phyloP scores from a whole-genome alignment of 805 yeast genomes.

The Barnettozyma vustinii region DNA sequence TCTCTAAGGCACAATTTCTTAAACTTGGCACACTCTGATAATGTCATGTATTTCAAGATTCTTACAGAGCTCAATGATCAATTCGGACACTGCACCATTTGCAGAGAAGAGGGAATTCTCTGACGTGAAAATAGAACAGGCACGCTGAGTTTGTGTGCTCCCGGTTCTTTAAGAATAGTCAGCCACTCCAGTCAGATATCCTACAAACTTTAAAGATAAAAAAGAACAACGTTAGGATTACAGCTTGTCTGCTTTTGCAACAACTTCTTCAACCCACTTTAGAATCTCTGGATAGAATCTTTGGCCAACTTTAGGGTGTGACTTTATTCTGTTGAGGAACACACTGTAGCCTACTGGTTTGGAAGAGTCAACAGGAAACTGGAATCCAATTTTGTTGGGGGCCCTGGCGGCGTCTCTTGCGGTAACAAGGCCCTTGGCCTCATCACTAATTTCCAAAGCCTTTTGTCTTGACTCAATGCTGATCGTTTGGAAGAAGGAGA shows the following conservation, averaged over 20 bases:
- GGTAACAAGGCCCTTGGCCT: slow-evolving; percentile 14
- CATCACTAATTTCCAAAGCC: slow-evolving; percentile 13
- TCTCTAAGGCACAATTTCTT: too few relatives aligned
- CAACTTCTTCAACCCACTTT: slow-evolving; percentile 26
- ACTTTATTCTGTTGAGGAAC: slow-evolving; percentile 41
- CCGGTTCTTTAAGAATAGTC: too few relatives aligned
- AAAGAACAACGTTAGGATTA: background rate
- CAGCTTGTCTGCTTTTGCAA: slow-evolving; percentile 27
- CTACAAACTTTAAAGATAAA: too few relatives aligned
- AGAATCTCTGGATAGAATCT: slow-evolving; percentile 40
- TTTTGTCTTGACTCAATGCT: slow-evolving; percentile 27
- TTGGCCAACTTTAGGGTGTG: slow-evolving; percentile 45
- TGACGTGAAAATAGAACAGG: too few relatives aligned
- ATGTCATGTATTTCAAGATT: too few relatives aligned
- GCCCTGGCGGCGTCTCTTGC: slow-evolving; percentile 17
- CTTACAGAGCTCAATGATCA: too few relatives aligned
- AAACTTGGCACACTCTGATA: too few relatives aligned
- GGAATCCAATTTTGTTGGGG: slow-evolving; percentile 23
- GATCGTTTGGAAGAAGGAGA: slow-evolving; percentile 45
- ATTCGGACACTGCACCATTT: too few relatives aligned
- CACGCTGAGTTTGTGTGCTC: too few relatives aligned
- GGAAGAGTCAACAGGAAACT: slow-evolving; percentile 20
- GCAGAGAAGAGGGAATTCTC: too few relatives aligned
- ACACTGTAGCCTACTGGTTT: slow-evolving; percentile 44
- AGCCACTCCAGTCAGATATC: too few relatives aligned